Evolutionary conservation across 179 eudicot species (phyloP).

Genomic region (Gypsophila paniculata): DNA sequence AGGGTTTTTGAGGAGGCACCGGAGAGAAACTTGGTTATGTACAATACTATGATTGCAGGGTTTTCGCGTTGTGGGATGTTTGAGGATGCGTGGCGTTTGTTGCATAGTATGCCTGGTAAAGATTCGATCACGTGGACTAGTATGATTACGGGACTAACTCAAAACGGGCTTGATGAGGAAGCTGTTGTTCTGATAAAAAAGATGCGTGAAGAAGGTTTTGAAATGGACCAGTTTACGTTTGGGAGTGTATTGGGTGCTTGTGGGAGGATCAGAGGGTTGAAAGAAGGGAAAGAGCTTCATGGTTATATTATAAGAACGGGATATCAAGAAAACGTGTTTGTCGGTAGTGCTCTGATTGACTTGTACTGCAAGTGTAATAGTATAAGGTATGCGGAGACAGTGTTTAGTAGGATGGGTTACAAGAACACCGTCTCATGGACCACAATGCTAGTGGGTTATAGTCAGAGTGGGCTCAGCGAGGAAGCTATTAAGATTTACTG

Average conservation of each 20-base stretch:
- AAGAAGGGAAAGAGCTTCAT: slow-evolving; percentile 84
- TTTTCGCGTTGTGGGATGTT: slow-evolving; percentile 65
- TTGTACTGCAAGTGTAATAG: slow-evolving; percentile 79
- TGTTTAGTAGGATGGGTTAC: slow-evolving; percentile 52
- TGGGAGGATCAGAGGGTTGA: slow-evolving; percentile 54
- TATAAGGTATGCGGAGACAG: slow-evolving; percentile 56
- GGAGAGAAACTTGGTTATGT: slow-evolving; percentile 73
- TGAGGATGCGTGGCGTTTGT: slow-evolving; percentile 48
- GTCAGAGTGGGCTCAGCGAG: slow-evolving; percentile 78
- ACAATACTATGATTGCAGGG: slow-evolving; percentile 81
- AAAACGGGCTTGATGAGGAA: slow-evolving; percentile 56
- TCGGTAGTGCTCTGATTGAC: slow-evolving; percentile 91
- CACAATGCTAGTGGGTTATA: slow-evolving; percentile 84
- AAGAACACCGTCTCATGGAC: slow-evolving; percentile 94
- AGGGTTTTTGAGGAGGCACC: slow-evolving; percentile 61
- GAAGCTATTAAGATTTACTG: slow-evolving; percentile 62
- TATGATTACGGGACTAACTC: slow-evolving; percentile 70
- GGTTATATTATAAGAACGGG: slow-evolving; percentile 51
- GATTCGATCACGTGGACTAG: slow-evolving; percentile 92
- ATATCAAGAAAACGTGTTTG: slow-evolving; percentile 53
- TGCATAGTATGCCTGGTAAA: slow-evolving; percentile 54
- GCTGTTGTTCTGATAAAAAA: slow-evolving; percentile 52
- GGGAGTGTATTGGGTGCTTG: slow-evolving; percentile 87
- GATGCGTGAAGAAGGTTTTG: slow-evolving; percentile 56
- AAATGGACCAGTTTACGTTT: slow-evolving; percentile 75